Evolutionary conservation across 106 monocot species (phyloP).

Genomic region (Dendrobium huoshanense): DNA sequence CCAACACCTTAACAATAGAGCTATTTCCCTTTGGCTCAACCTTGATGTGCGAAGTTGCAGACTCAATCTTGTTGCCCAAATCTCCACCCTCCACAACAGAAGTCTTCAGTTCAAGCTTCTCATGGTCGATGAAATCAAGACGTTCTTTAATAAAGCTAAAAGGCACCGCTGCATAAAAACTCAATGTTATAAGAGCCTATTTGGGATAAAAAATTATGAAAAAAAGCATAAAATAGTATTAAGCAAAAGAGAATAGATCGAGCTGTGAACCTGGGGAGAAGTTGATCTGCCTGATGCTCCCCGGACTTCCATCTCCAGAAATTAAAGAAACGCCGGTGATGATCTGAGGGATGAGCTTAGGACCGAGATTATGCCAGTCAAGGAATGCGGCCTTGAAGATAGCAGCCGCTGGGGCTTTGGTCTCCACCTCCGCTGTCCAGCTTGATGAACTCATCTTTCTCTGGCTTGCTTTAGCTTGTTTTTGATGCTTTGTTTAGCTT

Average conservation of each 20-base stretch:
- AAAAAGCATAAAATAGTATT: too few species aligned
- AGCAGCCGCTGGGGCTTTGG: conserved; percentile 17
- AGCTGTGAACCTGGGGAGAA: conserved; percentile 25
- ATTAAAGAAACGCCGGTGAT: conserved; percentile 8
- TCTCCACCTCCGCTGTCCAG: conserved; percentile 20
- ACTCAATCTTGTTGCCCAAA: conserved; percentile 16
- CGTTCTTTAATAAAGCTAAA: conserved; percentile 9
- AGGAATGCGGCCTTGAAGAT: conserved; percentile 27
- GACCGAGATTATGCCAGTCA: conserved; percentile 44
- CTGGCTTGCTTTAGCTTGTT: too few species aligned
- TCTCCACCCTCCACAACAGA: conserved; percentile 11
- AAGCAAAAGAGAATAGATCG: neutral
- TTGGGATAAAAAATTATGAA: neutral
- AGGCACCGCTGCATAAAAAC: neutral
- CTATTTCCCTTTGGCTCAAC: conserved; percentile 1
- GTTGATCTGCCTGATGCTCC: conserved; percentile 30
- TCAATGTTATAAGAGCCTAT: neutral
- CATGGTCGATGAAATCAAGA: conserved; percentile 15
- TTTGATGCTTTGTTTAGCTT: neutral
- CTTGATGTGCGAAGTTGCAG: conserved; percentile 10
- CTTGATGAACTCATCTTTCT: neutral
- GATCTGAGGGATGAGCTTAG: conserved; percentile 29
- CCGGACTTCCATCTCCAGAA: conserved; percentile 13
- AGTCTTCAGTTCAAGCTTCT: conserved; percentile 4
- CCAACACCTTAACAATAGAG: neutral